Percentiles rank a stretch among this genome's conserved stretches.
These are phyloP conservation scores for Sarocladium brachiariae DNA, from an alignment of 2,329 filamentous ascomycete species.

Conservation along the genomic window DNA sequence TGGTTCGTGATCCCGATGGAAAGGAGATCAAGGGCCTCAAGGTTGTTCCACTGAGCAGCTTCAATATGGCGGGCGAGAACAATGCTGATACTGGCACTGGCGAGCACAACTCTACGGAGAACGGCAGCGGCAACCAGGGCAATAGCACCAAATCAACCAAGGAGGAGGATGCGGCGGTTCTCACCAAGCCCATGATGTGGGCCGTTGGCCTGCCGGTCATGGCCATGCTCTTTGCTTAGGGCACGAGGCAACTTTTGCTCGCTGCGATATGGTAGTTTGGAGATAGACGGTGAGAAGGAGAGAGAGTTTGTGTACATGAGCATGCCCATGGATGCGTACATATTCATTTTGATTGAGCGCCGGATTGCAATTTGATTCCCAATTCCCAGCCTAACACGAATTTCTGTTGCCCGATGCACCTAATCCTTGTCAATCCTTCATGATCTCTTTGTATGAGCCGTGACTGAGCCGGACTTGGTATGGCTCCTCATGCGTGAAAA, in stretches of 20 bases:
- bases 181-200: slow-evolving; percentile 25
- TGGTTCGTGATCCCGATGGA: slow-evolving; percentile 34
- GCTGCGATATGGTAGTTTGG: neutral
- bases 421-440: neutral
- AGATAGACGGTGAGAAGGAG: neutral
- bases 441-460: neutral
- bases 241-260: neutral
- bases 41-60: slow-evolving; percentile 37
- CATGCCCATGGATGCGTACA: slow-evolving; percentile 4
- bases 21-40: slow-evolving; percentile 37
- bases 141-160: neutral
- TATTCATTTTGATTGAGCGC: slow-evolving; percentile 8
- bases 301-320: slow-evolving; percentile 2
- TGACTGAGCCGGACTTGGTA: too few species aligned
- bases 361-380: slow-evolving; percentile 9
- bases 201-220: slow-evolving; percentile 26
- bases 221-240: slow-evolving; percentile 23
- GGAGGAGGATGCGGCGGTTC: slow-evolving; percentile 21
- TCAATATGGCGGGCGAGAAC: slow-evolving; percentile 41
- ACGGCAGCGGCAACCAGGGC: slow-evolving; percentile 11
- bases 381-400: neutral
- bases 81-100: slow-evolving; percentile 24
- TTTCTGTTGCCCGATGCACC: neutral
- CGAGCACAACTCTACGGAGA: slow-evolving; percentile 15
- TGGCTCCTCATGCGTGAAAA: too few species aligned